phyloP scores from a whole-genome alignment of 441 rosid species.

The Corymbia citriodora region DNA sequence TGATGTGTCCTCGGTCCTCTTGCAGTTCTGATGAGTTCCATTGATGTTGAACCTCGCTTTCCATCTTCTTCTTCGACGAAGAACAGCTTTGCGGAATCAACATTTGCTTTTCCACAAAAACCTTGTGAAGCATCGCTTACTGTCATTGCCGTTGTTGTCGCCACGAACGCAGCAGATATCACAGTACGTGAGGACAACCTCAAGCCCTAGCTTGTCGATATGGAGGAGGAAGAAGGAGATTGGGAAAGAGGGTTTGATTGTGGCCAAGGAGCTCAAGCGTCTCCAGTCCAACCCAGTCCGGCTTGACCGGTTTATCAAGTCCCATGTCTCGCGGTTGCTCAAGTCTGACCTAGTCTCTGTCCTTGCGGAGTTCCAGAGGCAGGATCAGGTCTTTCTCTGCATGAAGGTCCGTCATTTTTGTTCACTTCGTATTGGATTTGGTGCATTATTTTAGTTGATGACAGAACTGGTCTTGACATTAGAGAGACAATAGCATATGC shows the following conservation, averaged over 20 bases:
- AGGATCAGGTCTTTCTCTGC: constrained; percentile 79
- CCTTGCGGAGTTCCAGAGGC: constrained; percentile 86
- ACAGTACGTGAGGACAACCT: constrained; percentile 5
- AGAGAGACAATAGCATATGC: not conserved
- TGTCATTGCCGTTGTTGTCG: not conserved
- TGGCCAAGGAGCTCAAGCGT: constrained; percentile 80
- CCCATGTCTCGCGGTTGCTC: constrained; percentile 69
- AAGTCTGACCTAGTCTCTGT: constrained; percentile 86
- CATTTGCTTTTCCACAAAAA: not conserved
- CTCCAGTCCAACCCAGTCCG: constrained; percentile 50
- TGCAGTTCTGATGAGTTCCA: not conserved
- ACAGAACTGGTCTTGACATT: not conserved
- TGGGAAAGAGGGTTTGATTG: constrained; percentile 77
- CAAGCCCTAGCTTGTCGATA: constrained; percentile 84
- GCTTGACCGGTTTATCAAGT: constrained; percentile 37
- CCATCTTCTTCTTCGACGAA: not conserved
- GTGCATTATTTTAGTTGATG: not conserved
- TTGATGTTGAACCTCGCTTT: not conserved
- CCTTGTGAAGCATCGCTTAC: not conserved
- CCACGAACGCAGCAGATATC: not conserved
- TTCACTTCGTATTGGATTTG: not conserved
- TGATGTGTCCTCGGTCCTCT: not conserved
- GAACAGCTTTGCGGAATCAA: not conserved
- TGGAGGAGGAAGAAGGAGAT: constrained; percentile 94
- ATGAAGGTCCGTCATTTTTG: constrained; percentile 53